Evolutionary conservation across 2,329 filamentous ascomycete genomes (phyloP), one percentile per base, ranked within the genome.

Genomic region (Pseudodiploospora longispora): DNA sequence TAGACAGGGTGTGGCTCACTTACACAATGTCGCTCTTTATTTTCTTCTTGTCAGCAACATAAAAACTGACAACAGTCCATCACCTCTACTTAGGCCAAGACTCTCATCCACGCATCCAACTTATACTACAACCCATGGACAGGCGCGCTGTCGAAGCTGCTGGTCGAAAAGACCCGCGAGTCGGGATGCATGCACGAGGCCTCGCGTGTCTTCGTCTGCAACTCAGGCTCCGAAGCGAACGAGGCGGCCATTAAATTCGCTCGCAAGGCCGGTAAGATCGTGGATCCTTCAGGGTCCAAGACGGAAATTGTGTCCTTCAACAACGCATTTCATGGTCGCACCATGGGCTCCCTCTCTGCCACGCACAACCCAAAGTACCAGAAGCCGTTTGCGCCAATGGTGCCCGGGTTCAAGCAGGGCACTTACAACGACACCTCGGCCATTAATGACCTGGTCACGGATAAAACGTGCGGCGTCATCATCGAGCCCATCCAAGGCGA

Each of bases 351-450:
- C 46, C 70, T 98, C 37, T 95, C 87, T n/a, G 93, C 93, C 8
- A 98, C 93, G 5, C 93, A 90, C 39, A 98, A 97, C 68, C 87
- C 89, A 12, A 98, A 98, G 66, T 98, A 98, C 68, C 93, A 98
- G 68, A 80, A 83, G 55, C 93, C 93, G 0, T 98, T 98, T 61
- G 75, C 87, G 10, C 93, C 93, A 33, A 96, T 98, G 90, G 71
- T 98, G 1, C 91, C 93, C 0, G 93, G 93, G 2, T 97, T 95
- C 71, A 81, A 72, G 59, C 88, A 93, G 59, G 91, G 88, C 42
- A 83, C 71, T 6, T 94, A 83, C 71, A 97, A 98, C 60, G 84
- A 97, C 59, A 69, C 91, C 9, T 75, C 70, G 2, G 82, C 72
- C 10, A 77, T 98, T 42, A 69, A 82, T 12, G 75, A 75, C 1